These are phyloP conservation scores for Paraconiothyrium sp. DNA, from an alignment of 2,329 filamentous ascomycete species.

Conservation along the genomic window DNA sequence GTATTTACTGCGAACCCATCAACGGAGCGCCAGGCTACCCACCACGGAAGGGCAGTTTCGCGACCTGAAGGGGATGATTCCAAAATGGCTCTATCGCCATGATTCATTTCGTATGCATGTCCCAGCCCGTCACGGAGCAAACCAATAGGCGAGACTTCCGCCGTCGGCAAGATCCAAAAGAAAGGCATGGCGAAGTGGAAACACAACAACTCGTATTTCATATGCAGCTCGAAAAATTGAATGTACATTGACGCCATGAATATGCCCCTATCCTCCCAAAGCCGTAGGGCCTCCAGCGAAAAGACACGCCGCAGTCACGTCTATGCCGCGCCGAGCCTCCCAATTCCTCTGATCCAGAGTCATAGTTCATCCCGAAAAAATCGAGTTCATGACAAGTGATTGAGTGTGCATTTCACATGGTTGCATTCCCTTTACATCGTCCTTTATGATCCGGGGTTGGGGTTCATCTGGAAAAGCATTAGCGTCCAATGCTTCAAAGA, in stretches of 20 bases:
- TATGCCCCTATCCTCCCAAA: constrained; percentile 53
- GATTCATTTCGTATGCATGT: neutral
- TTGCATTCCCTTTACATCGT: constrained; percentile 33
- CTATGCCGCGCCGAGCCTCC: constrained; percentile 38
- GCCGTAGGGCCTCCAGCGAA: constrained; percentile 41
- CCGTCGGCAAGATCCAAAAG: neutral
- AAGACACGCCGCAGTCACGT: constrained; percentile 41
- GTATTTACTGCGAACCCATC: neutral
- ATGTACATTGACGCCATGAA: constrained; percentile 52
- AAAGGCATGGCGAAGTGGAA: neutral
- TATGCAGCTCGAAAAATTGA: constrained; percentile 37
- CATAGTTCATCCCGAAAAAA: constrained; percentile 49
- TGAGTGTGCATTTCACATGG: constrained; percentile 45
- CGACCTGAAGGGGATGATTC: neutral
- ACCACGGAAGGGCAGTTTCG: neutral
- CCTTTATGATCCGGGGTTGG: constrained; percentile 77
- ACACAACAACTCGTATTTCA: constrained; percentile 2
- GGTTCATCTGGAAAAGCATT: constrained; percentile 74
- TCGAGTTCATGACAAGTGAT: constrained; percentile 48
- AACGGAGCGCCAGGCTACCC: neutral
- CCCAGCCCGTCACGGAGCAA: neutral
- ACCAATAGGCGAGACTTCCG: neutral
- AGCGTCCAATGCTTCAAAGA: constrained; percentile 22
- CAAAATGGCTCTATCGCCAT: neutral
- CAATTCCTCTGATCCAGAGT: constrained; percentile 52